phyloP scores from a whole-genome alignment of 1,284 basidiomycete genomes.

The Rhizopogon hawkerae region DNA sequence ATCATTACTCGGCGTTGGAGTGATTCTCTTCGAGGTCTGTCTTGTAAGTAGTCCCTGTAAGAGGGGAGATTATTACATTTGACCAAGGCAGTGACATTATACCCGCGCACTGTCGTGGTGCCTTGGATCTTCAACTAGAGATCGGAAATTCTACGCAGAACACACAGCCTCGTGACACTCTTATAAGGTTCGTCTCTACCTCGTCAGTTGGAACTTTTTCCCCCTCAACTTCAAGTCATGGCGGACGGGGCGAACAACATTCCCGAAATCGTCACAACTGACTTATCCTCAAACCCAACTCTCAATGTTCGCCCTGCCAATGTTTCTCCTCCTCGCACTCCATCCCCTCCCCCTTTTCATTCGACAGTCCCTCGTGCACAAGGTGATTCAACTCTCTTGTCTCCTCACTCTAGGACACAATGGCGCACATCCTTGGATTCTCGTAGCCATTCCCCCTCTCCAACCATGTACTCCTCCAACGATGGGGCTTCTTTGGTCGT shows the following conservation, averaged over 20 bases:
- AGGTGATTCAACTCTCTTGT: slow-evolving; percentile 15
- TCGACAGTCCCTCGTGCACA: not conserved
- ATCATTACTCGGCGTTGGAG: too few relatives aligned
- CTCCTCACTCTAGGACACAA: slow-evolving; percentile 10
- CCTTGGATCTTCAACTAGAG: not conserved
- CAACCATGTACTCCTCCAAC: slow-evolving; percentile 30
- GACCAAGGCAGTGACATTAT: too few relatives aligned
- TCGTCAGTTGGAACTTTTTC: not conserved
- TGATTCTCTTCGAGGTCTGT: too few relatives aligned
- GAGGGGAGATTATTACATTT: too few relatives aligned
- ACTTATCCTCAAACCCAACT: slow-evolving; percentile 27
- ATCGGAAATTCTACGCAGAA: slow-evolving; percentile 17
- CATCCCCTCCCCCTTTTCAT: slow-evolving; percentile 1
- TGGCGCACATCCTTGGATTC: slow-evolving; percentile 20
- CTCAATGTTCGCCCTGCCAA: slow-evolving; percentile 8
- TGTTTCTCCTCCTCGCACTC: not conserved
- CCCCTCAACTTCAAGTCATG: slow-evolving; percentile 13
- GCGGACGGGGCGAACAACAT: slow-evolving; percentile 17
- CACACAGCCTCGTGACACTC: not conserved
- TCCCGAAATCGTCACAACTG: slow-evolving; percentile 29
- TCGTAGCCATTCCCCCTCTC: slow-evolving; percentile 28
- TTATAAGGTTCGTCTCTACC: not conserved
- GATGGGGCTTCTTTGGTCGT: slow-evolving; percentile 30
- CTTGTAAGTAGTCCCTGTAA: too few relatives aligned
- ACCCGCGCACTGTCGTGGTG: not conserved